Evolutionary conservation across 176 grass and related monocot genomes (phyloP), one percentile per base, ranked within the genome.

Genomic region (Guadua angustifolia): DNA sequence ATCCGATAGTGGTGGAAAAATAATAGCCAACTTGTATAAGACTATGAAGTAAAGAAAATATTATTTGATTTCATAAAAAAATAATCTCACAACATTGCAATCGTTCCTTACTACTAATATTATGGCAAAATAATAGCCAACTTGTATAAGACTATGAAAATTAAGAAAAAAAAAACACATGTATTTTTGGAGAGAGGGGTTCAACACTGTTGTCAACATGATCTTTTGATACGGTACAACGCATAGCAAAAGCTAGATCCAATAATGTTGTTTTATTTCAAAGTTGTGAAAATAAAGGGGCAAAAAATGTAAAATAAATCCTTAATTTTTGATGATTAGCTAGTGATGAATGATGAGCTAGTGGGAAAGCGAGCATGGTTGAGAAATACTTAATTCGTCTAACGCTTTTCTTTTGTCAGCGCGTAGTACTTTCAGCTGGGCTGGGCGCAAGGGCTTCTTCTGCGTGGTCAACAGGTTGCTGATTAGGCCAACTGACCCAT

Each of bases 401-500:
- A 29, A 29, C 29, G 29, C 29, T 29, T 29, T 29, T 29, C 29
- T 82, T 82, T 35, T 61, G 52, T 82, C 80, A 82, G 67, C 52
- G 17, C 45, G 44, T 36, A 22, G 52, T 61, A 61, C 68, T 82
- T 72, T 60, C 52, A 60, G 68, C 10, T 21, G 29, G 29, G 29
- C 29, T 29, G 29, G 29, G 29, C 29, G 29, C 29, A 29, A 29
- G 29, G 29, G 29, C 29, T 29, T 29, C 29, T 29, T 29, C 25
- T 26, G 39, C 35, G 11, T 32, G 40, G 68, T 47, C 40, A 82
- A 72, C 16, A 3, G 17, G 42, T 13, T n/a, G 80, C n/a, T 61
- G 39, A 61, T 82, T 47, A 47, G 80, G 55, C 53, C 53, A 73
- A 46, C 68, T 47, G 80, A 82, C 39, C 51, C 55, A 46, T 61